A percentile compares a stretch with the other conserved stretches of the same genome.
phyloP scores from a whole-genome alignment of 1,284 basidiomycete species.

The Salmacisia buchloeana region DNA sequence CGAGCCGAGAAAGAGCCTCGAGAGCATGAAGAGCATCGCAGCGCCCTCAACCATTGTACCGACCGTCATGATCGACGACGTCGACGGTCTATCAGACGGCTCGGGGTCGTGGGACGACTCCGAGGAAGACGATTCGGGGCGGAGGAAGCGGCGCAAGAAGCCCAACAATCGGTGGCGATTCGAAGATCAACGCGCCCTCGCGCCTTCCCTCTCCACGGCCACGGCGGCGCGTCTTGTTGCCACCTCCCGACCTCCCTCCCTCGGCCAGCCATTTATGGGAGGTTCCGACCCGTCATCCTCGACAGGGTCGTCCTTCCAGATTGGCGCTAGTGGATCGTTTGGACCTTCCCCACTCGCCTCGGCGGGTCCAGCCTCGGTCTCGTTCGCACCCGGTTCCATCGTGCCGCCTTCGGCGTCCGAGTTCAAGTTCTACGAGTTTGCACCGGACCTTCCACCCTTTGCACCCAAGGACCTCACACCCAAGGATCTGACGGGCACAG shows the following conservation, averaged over 20 bases:
- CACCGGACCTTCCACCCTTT: conserved; percentile 37
- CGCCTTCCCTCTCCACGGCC: conserved; percentile 1
- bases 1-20: background rate
- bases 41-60: background rate
- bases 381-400: background rate
- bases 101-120: conserved; percentile 1
- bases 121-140: conserved; percentile 8
- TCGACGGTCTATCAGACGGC: background rate
- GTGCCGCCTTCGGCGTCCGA: background rate
- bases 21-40: background rate
- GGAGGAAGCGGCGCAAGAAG: conserved; percentile 10
- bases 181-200: conserved; percentile 9
- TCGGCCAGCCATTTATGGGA: background rate
- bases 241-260: background rate
- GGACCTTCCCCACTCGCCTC: background rate
- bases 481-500: conserved; percentile 30
- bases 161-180: conserved; percentile 4
- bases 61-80: conserved; percentile 8
- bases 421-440: conserved; percentile 36
- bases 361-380: too few species aligned
- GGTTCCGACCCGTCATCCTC: too few species aligned
- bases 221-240: background rate
- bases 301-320: background rate
- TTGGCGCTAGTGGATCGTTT: background rate
- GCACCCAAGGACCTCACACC: conserved; percentile 28